Conservation (phyloP, 148 eudicot species). For the Gaultheria prostrata region DNA sequence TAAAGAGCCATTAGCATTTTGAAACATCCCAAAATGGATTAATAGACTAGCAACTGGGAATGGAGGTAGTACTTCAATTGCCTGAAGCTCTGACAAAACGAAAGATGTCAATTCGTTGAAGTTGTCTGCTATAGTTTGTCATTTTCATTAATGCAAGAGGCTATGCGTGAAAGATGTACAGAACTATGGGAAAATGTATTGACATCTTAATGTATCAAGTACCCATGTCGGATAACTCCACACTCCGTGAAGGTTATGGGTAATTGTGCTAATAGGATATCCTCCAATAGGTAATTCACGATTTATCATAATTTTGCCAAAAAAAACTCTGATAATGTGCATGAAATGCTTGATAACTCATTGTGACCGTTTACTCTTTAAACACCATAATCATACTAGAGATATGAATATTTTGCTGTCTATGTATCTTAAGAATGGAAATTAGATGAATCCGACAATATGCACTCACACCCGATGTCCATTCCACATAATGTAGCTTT, state of each 20-base stretch:
- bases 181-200: neutral
- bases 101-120: neutral
- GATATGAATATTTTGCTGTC: neutral
- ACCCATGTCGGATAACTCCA: neutral
- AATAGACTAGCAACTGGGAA: too few species aligned
- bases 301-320: neutral
- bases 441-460: neutral
- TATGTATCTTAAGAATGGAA: neutral
- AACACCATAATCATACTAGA: neutral
- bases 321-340: neutral
- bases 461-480: neutral
- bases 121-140: neutral
- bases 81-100: neutral
- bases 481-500: neutral
- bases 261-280: neutral
- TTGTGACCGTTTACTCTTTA: neutral
- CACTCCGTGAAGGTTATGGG: neutral
- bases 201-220: neutral
- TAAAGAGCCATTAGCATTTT: too few species aligned
- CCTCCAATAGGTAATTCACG: neutral
- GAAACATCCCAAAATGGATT: too few species aligned
- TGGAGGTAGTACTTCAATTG: neutral
- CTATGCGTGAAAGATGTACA: neutral
- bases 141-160: neutral
- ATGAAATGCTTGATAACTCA: neutral